Base-by-base conservation (phyloP, 441 rosid genomes). In the Euphorbia schlechtendalii region DNA sequence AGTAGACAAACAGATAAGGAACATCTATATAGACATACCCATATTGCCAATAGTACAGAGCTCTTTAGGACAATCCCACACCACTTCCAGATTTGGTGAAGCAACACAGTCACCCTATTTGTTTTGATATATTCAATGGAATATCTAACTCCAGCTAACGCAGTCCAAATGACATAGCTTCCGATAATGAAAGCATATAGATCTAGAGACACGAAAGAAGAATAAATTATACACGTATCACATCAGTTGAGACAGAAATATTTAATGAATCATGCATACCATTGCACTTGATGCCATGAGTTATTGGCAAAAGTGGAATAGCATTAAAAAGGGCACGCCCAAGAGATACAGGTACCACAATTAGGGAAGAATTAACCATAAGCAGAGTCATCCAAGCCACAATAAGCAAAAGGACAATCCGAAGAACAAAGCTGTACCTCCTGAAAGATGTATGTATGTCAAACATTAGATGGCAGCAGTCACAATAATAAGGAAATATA, bases 381-480 rank as follows among this genome's bases (percentile, higher is more conserved):
- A 94, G 96, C 54, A 94, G 83, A 36, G 99, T 89, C 84, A 91
- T 89, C 99, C 98, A 94, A 34, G 98, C 98, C 52, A 85, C 83
- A 77, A 91, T 82, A 73, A 94, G 81, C 73, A 94, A 79, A 63
- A 91, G 85, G 58, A 91, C 82, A 57, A 91, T 85, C 61, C 98
- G 88, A 63, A 89, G 75, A 55, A 83, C 96, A 86, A 94, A 91
- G 76, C 81, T 77, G 61, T 83, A 87, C 89, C 96, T 85, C 80
- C 98, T 86, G 75, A 68, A 72, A 69, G 57, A 80, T 34, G 34
- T 74, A n/a, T 14, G 9, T 73, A 13, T 9, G 9, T 13, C 13
- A 17, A 32, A 60, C 27, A 45, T 75, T 59, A 74, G 62, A 34
- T 45, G 53, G 15, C 58, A 72, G 57, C 68, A 48, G 15, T 1